phyloP scores from a whole-genome alignment of 192 early-diverging fungal genomes.

The Entomortierella beljakovae region DNA sequence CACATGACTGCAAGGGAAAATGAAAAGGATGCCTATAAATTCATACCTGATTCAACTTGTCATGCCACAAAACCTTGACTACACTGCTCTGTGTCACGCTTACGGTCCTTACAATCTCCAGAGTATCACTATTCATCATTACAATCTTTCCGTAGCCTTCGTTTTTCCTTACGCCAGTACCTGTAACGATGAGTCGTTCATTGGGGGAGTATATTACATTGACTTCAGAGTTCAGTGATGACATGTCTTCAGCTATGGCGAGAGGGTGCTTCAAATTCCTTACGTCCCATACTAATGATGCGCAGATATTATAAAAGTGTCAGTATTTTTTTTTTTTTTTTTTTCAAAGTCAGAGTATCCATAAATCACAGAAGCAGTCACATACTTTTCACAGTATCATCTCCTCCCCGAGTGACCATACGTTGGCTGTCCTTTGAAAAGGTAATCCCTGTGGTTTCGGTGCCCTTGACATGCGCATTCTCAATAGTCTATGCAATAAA shows the following conservation, averaged over 20 bases:
- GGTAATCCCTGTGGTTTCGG: conserved; percentile 74
- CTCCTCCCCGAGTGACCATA: conserved; percentile 82
- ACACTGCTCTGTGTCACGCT: conserved; percentile 72
- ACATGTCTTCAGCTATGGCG: conserved; percentile 62
- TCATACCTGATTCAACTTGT: conserved; percentile 78
- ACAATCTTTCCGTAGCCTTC: conserved; percentile 73
- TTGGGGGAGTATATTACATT: conserved; percentile 89
- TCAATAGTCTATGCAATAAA: conserved; percentile 70
- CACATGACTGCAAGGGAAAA: not conserved
- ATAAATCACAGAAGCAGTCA: no score
- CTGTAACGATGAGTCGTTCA: conserved; percentile 79
- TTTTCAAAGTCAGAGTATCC: no score
- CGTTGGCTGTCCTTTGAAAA: conserved; percentile 75
- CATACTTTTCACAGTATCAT: conserved; percentile 85
- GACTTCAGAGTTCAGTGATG: conserved; percentile 76
- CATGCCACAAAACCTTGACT: conserved; percentile 87
- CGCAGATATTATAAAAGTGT: not conserved
- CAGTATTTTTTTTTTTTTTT: no score
- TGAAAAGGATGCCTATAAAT: not conserved
- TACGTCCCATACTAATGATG: conserved; percentile 84
- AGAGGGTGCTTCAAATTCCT: conserved; percentile 80
- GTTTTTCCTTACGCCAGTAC: conserved; percentile 76
- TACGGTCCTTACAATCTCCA: conserved; percentile 65
- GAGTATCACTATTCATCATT: conserved; percentile 71
- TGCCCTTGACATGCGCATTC: conserved; percentile 75